Evolutionary conservation across 2,329 filamentous ascomycete genomes (phyloP).

Genomic region (Cladophialophora yegresii): DNA sequence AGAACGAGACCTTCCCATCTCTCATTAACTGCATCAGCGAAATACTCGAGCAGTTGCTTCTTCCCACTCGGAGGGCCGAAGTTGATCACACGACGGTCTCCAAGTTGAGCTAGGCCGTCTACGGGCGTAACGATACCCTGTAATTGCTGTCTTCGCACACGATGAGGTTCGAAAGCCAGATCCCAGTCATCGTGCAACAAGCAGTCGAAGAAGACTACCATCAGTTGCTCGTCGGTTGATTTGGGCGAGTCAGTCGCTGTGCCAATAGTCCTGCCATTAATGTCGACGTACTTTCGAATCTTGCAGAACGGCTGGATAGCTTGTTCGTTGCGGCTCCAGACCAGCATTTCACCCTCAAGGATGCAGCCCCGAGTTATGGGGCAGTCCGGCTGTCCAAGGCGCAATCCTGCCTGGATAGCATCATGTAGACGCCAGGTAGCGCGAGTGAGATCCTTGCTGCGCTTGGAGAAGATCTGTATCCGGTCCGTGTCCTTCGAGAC

Average conservation of each 20-base stretch:
- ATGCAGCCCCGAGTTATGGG: constrained; percentile 68
- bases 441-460: constrained; percentile 80
- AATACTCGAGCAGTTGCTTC: constrained; percentile 61
- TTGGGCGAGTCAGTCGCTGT: constrained; percentile 64
- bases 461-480: constrained; percentile 87
- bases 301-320: constrained; percentile 76
- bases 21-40: constrained; percentile 66
- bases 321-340: constrained; percentile 68
- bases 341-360: constrained; percentile 78
- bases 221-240: constrained; percentile 39
- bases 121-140: constrained; percentile 57
- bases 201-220: constrained; percentile 63
- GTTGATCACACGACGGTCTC: constrained; percentile 67
- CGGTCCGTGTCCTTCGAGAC: constrained; percentile 56
- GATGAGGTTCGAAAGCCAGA: constrained; percentile 51
- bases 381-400: constrained; percentile 61
- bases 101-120: constrained; percentile 66
- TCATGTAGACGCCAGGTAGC: constrained; percentile 67
- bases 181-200: constrained; percentile 59
- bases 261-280: constrained; percentile 70
- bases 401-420: constrained; percentile 65
- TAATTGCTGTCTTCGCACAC: constrained; percentile 55
- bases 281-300: constrained; percentile 75
- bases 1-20: constrained; percentile 78
- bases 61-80: constrained; percentile 58